Evolutionary conservation across 345 rosid species (phyloP).

Genomic region (Salix udensis): DNA sequence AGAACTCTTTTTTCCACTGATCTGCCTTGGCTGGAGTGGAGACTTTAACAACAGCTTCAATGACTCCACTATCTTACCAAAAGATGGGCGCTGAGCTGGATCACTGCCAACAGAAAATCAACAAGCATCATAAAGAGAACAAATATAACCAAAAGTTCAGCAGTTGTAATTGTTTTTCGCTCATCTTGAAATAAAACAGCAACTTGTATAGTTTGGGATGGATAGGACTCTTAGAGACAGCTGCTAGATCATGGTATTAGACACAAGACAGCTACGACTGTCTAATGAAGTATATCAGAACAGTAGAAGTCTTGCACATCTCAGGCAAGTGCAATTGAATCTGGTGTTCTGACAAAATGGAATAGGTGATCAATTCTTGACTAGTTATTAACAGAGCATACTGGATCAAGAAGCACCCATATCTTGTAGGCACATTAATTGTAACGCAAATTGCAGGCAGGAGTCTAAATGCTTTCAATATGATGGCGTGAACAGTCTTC

Average conservation of each 20-base stretch:
- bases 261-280: not conserved
- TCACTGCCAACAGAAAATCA: conserved; percentile 40
- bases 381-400: too few relatives aligned
- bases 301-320: not conserved
- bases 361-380: too few relatives aligned
- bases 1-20: conserved; percentile 33
- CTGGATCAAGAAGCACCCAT: too few relatives aligned
- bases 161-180: not conserved
- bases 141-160: not conserved
- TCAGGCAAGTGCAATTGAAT: not conserved
- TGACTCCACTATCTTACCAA: conserved; percentile 55
- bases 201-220: not conserved
- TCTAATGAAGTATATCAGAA: not conserved
- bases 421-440: not conserved
- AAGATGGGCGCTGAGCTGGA: conserved; percentile 71
- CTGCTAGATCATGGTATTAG: not conserved
- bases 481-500: not conserved
- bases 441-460: not conserved
- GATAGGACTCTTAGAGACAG: not conserved
- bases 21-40: conserved; percentile 57
- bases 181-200: not conserved
- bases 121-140: not conserved
- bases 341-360: too few relatives aligned
- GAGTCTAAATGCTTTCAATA: not conserved
- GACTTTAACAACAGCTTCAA: conserved; percentile 83